Evolutionary conservation across 2,329 filamentous ascomycete genomes (phyloP), one percentile per base, ranked within the genome.

Genomic region (Celoporthe dispersa): DNA sequence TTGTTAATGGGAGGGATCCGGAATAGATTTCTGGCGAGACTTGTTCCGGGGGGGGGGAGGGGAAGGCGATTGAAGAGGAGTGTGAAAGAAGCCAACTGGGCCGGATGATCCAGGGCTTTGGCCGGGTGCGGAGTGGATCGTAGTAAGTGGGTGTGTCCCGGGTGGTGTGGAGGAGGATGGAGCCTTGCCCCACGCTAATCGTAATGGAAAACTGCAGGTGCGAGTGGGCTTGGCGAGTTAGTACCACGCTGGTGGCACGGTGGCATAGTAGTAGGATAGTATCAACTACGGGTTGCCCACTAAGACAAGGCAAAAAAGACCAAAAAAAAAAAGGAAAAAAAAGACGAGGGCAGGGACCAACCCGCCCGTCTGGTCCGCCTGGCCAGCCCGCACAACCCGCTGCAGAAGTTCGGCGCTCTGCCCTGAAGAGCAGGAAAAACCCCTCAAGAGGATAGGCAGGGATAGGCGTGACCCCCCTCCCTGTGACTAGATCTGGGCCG

Each of bases 181-280:
- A 39, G 64, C 51, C 35, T 39, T 39, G 64, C 64, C 64, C 64
- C 64, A 66, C 64, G 64, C 64, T 66, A 66, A 66, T 66, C 51
- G 64, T 66, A 66, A 66, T 57, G 44, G 63, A 28, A 55, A 37
- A 37, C 33, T 37, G 63, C 31, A 53, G 63, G 48, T 65, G 62
- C 39, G 62, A 51, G 62, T 64, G 62, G 61, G 62, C 33, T 48
- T 48, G 28, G 19, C 25, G 28, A 44, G 8, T 41, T 28, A 28
- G 35, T 63, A 41, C n/a, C 33, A 44, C 22, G 35, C 35, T 44
- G 37, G 14, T 63, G 22, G n/a, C 35, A 31, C 35, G 11, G 57
- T 28, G 33, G 35, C 61, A 39, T 31, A 64, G 31, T 53, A 48
- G 33, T 22, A 62, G 9, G 41, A 25, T 22, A 39, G 35, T 39